A percentile compares a stretch with the other conserved stretches of the same genome.
These are phyloP conservation scores for Omphalea diandra DNA, from an alignment of 441 rosid species.

Conservation along the genomic window DNA sequence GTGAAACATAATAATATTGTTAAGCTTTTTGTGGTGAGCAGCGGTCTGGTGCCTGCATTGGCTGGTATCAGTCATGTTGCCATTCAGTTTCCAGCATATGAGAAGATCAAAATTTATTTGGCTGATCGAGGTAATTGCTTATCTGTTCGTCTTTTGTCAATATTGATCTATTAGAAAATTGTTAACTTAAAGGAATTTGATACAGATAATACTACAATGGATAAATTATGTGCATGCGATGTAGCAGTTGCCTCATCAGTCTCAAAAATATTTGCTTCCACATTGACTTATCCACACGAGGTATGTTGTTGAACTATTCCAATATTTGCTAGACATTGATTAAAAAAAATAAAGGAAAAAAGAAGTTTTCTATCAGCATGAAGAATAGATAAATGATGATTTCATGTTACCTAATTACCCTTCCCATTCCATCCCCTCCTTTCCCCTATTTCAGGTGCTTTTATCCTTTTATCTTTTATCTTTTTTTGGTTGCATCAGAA, in stretches of 20 bases:
- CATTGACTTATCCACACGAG: conserved; percentile 93
- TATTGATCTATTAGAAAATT: conserved; percentile 19
- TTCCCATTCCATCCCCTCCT: background rate
- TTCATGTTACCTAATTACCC: background rate
- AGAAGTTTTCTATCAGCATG: background rate
- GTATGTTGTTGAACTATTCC: conserved; percentile 27
- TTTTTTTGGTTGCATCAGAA: too few relatives aligned
- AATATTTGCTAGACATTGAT: background rate
- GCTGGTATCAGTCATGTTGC: conserved; percentile 94
- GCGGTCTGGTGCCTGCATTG: conserved; percentile 84
- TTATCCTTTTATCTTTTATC: too few relatives aligned
- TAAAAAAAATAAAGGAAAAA: too few relatives aligned
- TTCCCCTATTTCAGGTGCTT: background rate
- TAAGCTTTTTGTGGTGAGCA: conserved; percentile 36
- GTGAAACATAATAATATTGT: conserved; percentile 3
- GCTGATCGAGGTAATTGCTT: conserved; percentile 56
- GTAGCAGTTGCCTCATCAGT: conserved; percentile 79
- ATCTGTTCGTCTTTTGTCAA: background rate
- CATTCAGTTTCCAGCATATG: conserved; percentile 90
- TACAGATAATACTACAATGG: conserved; percentile 61
- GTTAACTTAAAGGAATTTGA: conserved; percentile 23
- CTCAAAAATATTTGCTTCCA: conserved; percentile 76
- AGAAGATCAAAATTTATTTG: conserved; percentile 72
- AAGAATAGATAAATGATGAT: background rate
- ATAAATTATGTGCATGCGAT: conserved; percentile 58